A percentile compares a stretch with the other conserved stretches of the same genome.
Evolutionary conservation across 306 rosid genomes (phyloP).

Genomic region (Betula pendula): DNA sequence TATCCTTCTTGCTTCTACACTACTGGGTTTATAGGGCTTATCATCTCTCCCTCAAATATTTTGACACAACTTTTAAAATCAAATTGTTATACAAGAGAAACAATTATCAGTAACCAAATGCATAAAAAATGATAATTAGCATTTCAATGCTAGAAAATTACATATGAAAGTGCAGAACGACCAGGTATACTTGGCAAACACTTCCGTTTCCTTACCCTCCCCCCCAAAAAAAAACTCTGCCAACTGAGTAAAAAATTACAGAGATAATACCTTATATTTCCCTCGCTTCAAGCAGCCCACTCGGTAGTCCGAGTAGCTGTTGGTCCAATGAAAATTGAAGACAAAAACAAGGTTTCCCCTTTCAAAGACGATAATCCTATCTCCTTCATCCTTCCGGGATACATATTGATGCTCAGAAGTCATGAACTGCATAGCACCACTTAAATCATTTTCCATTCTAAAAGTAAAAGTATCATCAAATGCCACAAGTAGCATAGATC

Average conservation of each 20-base stretch:
- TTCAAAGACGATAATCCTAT: constrained; percentile 72
- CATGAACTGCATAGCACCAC: constrained; percentile 78
- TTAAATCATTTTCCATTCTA: constrained; percentile 20
- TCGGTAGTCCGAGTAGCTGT: constrained; percentile 81
- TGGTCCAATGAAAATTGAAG: constrained; percentile 91
- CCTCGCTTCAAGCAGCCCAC: constrained; percentile 87
- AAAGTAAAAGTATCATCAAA: neutral
- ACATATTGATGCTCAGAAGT: constrained; percentile 81
- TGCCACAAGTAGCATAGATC: constrained; percentile 8
- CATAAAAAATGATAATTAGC: neutral
- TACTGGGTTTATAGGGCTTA: neutral
- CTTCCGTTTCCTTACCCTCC: neutral
- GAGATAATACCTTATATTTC: constrained; percentile 72
- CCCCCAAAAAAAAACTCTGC: neutral
- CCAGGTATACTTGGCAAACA: neutral
- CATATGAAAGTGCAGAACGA: neutral
- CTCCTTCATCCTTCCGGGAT: constrained; percentile 79
- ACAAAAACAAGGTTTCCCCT: constrained; percentile 83
- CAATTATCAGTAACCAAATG: neutral
- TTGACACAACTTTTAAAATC: neutral
- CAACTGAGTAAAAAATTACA: constrained; percentile 12
- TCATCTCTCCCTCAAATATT: neutral
- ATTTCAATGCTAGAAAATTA: neutral
- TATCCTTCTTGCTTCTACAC: neutral
- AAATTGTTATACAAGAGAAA: neutral